Evolutionary conservation across 1,139 yeast genomes (phyloP), one percentile per base, ranked within the genome.

Genomic region (Yamadazyma aaseri): DNA sequence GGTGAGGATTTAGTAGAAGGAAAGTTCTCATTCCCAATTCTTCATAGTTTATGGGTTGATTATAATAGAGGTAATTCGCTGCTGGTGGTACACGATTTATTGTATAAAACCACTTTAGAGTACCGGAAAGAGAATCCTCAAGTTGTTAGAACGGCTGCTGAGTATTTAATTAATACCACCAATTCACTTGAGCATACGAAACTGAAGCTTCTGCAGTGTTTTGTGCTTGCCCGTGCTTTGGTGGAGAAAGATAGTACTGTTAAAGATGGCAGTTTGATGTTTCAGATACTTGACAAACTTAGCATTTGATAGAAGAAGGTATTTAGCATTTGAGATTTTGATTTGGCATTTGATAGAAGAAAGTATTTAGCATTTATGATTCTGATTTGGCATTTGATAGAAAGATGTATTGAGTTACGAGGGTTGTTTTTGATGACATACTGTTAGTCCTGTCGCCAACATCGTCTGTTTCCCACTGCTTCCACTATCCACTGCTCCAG

Each of bases 1-100:
- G 87, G 95, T 34, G 96, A 89, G 48, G 97, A 89, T 52, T 70
- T 89, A 25, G 76, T 89, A 0, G 97, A 89, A 55, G 97, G 97
- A 0, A 90, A 89, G 57, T 75, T 84, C 40, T 83, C 95, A 1
- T 81, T 86, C 42, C 96, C 96, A 0, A 79, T 89, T 6, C 73
- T 87, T 22, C 94, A 86, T 56, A 75, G 64, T 40, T 45, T 60
- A 26, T 18, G 35, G 9, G 35, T 40, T 15, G 46, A 60, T 2
- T 23, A 4, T 3, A 26, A 35, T 3, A 13, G 22, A 13, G 17
- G 9, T 7, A 5, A 4, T 23, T 40, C 45, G 11, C n/a, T n/a
- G n/a, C n/a, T n/a, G n/a, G 65, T 65, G 1, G 56, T 65, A 8
- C 50, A 51, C 35, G 38, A 36, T 6, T 39, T 63, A 6, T 42